These are phyloP conservation scores for Cryptosporidium ubiquitum DNA, from an alignment of 169 alveolate species.

Conservation along the genomic window DNA sequence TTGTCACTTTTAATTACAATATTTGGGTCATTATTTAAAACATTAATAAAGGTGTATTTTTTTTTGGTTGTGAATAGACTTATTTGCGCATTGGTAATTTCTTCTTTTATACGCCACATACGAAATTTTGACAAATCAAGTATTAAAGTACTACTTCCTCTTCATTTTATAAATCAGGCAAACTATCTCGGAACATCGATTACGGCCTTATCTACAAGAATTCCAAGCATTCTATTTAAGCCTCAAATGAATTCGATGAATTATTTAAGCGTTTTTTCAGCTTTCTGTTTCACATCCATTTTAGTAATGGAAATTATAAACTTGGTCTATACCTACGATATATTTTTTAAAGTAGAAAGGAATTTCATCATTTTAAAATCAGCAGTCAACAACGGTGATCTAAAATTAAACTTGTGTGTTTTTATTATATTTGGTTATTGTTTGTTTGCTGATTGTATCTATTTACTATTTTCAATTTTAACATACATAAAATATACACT, in stretches of 20 bases:
- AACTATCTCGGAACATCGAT: slow-evolving; percentile 1
- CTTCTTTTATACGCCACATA: background rate
- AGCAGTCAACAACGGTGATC: background rate
- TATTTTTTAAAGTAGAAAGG: background rate
- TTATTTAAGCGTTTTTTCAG: background rate
- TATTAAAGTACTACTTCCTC: background rate
- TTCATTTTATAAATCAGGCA: background rate
- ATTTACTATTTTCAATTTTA: background rate
- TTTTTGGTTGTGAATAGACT: background rate
- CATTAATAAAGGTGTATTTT: background rate
- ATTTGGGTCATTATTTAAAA: background rate
- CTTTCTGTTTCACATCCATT: background rate
- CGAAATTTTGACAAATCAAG: background rate
- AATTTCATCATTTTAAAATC: background rate
- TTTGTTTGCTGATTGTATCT: background rate
- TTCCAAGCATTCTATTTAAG: background rate
- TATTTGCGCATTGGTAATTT: background rate
- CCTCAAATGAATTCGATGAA: background rate
- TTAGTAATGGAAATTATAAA: background rate
- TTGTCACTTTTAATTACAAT: background rate
- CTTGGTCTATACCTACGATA: background rate
- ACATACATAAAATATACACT: background rate
- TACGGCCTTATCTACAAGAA: background rate
- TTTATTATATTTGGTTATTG: background rate
- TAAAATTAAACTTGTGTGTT: background rate